Evolutionary conservation across 2,329 filamentous ascomycete species (phyloP), one percentile per base, ranked within the genome.

Genomic region (Arthroderma uncinatum): DNA sequence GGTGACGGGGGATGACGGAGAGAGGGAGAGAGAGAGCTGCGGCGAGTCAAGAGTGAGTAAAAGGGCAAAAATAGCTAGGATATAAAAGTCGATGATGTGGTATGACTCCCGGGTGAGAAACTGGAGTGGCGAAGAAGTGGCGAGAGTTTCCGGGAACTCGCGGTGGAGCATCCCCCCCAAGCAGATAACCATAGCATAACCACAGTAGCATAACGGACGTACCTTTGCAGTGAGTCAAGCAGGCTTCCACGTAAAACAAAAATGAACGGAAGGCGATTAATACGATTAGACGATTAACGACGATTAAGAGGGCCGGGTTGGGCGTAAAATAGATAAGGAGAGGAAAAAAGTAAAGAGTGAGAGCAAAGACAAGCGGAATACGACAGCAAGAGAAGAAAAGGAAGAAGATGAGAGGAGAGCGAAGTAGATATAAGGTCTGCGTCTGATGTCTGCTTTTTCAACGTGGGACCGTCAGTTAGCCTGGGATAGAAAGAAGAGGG

Each of bases 41-140:
- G 21, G 42, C 48, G 23, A 52, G 59, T 39, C 42, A 57, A 16
- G 36, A 12, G 10, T 12, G 10, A 39, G 5, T 44, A 58, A 57
- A 58, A 60, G 19, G 60, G 57, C 52, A 58, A 50, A 25, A 53
- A 36, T 19, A 54, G 48, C 28, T 37, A 53, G 21, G 34, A 23
- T 47, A 47, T 23, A 19, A 52, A 56, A 44, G 59, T 44, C 52
- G 54, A 23, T 2, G n/a, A 44, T 16, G 56, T 52, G 42, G 53
- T 55, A 52, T 19, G 47, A 39, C 34, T 54, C 7, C 23, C 56
- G 57, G 55, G 52, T 36, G 30, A 25, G 47, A 56, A 40, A 37
- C 10, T 3, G 16, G 6, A 23, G 28, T 19, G 16, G 23, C 28
- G n/a, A 33, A 33, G 30, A 33, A 6, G 30, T 33, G 30, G 30